Percentiles rank a stretch among this genome's conserved stretches.
Conservation (phyloP, 2,329 filamentous ascomycete species). For the Penicillium sp. region DNA sequence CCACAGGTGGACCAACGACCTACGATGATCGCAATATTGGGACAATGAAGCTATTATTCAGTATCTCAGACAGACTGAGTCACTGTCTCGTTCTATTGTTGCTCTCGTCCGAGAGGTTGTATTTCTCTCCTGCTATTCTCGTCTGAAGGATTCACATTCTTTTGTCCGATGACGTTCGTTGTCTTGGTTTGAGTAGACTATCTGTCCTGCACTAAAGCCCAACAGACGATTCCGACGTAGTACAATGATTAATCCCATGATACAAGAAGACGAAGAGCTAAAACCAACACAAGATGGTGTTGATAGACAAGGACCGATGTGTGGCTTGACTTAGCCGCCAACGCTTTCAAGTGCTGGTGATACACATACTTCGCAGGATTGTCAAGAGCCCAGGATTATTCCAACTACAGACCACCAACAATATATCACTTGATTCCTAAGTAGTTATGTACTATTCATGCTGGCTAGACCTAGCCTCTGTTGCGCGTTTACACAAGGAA, state of each 20-base stretch:
- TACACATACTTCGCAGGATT: not conserved
- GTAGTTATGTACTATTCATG: not conserved
- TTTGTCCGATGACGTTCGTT: not conserved
- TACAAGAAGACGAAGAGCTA: not conserved
- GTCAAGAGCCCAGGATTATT: not conserved
- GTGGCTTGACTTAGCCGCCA: not conserved
- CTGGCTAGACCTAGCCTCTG: not conserved
- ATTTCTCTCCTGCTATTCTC: not conserved
- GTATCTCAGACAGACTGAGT: not conserved
- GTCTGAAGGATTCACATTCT: not conserved
- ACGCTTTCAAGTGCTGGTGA: not conserved
- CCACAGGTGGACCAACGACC: not conserved
- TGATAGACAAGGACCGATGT: not conserved
- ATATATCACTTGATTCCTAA: not conserved
- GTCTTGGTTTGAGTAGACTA: not conserved
- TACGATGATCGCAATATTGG: slow-evolving; percentile 1
- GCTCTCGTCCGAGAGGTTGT: not conserved
- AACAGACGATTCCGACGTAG: not conserved
- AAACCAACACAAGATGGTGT: not conserved
- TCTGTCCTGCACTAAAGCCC: not conserved
- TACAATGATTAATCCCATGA: not conserved
- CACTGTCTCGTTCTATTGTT: not conserved
- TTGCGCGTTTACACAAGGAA: not conserved
- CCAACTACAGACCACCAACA: not conserved
- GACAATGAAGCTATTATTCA: not conserved